Conservation (phyloP, 1,284 basidiomycete species). For the Marasmius sp. region DNA sequence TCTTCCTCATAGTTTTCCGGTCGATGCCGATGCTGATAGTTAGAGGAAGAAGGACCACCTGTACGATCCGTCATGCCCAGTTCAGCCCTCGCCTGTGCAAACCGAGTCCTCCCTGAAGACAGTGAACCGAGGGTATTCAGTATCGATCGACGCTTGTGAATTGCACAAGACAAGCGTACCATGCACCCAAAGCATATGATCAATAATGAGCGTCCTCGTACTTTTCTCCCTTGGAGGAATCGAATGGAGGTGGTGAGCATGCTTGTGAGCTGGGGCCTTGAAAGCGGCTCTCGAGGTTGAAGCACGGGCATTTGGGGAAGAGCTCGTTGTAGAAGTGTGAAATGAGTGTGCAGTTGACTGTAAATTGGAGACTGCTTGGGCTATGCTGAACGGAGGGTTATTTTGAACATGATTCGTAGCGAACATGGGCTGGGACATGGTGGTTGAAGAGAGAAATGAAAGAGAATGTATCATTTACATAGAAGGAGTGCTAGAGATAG, state of each 20-base stretch:
- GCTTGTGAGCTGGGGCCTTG: constrained; percentile 64
- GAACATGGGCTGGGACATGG: constrained; percentile 1
- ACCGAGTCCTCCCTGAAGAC: constrained; percentile 55
- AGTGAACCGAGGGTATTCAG: background rate
- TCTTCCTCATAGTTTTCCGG: constrained; percentile 76
- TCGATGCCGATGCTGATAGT: constrained; percentile 59
- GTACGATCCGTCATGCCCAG: constrained; percentile 79
- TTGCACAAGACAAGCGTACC: constrained; percentile 28
- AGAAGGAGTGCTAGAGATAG: background rate
- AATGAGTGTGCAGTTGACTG: constrained; percentile 1
- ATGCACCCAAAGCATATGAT: constrained; percentile 83
- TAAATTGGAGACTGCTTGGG: constrained; percentile 1
- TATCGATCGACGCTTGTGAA: background rate
- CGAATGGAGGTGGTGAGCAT: constrained; percentile 72
- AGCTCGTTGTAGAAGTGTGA: background rate
- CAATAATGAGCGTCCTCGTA: constrained; percentile 77
- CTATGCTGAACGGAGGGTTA: background rate
- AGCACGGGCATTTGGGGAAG: background rate
- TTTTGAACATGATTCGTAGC: background rate
- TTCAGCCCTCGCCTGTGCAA: constrained; percentile 77
- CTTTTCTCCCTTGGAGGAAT: constrained; percentile 80
- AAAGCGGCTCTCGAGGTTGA: constrained; percentile 28
- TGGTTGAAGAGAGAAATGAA: constrained; percentile 1
- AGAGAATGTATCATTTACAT: background rate
- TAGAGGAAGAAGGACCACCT: constrained; percentile 56